Evolutionary conservation across 1,284 basidiomycete species (phyloP), one percentile per base, ranked within the genome.

Genomic region (Ganoderma resinaceum): DNA sequence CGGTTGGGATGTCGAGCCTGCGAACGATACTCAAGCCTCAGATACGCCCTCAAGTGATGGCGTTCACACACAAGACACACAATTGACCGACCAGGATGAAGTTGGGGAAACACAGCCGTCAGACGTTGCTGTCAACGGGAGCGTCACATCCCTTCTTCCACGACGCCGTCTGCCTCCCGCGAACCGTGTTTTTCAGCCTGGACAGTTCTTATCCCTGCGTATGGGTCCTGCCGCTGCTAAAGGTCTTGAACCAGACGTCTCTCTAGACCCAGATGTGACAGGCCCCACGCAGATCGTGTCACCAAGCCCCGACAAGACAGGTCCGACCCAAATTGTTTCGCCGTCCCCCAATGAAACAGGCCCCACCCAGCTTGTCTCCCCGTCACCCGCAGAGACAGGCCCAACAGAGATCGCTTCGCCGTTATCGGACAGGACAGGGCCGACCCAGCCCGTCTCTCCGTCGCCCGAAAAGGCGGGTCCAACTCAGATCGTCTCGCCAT

Each of bases 261-360:
- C 38, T 26, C 23, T 23, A 4, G 79, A 79, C 40, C 78, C 79
- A 9, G 78, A 78, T 59, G 72, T 67, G 52, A 64, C 62, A 7
- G 64, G 66, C 14, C 66, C 74, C 8, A 66, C 73, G 31, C 66
- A 70, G 40, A 43, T 53, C 26, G 62, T 60, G 37, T 26, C 58
- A 23, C 58, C 31, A 26, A 18, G 29, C 26, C n/a, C 23, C 8
- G 46, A 62, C 42, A 23, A 40, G 46, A 35, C 23, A 49, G 43
- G 40, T 61, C 52, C 55, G 4, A 33, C 46, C 40, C 65, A 67
- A 35, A 43, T 60, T 26, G 62, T 20, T 53, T 57, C 61, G 23
- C 60, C 55, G 20, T 55, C 58, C 33, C 26, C 37, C 1, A 31
- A 61, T 12, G 26, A 23, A 42, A 33, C 38, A 57, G 37, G 43